phyloP scores from a whole-genome alignment of 768 basidiomycete genomes.

The Psilocybe azurescens region DNA sequence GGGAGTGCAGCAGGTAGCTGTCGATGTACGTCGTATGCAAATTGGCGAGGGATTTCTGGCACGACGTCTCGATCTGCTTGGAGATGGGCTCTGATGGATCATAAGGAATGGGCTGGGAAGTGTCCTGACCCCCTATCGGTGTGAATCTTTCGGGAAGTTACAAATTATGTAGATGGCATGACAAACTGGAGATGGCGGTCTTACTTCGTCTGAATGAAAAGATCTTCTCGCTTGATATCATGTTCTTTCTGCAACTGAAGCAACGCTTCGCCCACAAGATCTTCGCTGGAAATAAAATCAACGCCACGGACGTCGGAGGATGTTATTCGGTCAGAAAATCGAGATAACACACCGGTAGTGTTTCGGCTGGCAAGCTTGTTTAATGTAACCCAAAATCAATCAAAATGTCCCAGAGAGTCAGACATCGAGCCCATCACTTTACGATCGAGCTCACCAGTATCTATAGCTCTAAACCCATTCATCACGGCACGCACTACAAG shows the following conservation, averaged over 20 bases:
- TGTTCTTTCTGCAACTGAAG: conserved; percentile 58
- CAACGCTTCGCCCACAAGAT: conserved; percentile 80
- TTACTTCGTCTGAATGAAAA: conserved; percentile 86
- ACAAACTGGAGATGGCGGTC: neutral
- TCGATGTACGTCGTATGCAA: conserved; percentile 78
- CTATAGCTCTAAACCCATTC: conserved; percentile 80
- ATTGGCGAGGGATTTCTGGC: conserved; percentile 67
- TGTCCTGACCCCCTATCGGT: conserved; percentile 74
- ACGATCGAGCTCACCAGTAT: conserved; percentile 63
- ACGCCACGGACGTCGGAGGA: no score
- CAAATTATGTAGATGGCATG: neutral
- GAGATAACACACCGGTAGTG: conserved; percentile 62
- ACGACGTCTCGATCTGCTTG: conserved; percentile 67
- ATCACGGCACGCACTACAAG: conserved; percentile 76
- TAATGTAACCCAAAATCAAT: neutral
- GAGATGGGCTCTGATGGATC: conserved; percentile 54
- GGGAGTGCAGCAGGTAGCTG: conserved; percentile 81
- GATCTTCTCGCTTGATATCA: conserved; percentile 66
- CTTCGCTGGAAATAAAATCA: conserved; percentile 54
- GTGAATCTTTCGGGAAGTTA: conserved; percentile 60
- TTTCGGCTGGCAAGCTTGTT: conserved; percentile 69
- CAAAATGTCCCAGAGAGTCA: neutral
- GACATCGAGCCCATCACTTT: neutral
- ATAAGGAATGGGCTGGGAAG: conserved; percentile 75
- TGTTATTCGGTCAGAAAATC: neutral